Percentiles rank a stretch among this genome's conserved stretches.
Evolutionary conservation across 176 grass and related monocot species (phyloP).

Genomic region (Zea luxurians): DNA sequence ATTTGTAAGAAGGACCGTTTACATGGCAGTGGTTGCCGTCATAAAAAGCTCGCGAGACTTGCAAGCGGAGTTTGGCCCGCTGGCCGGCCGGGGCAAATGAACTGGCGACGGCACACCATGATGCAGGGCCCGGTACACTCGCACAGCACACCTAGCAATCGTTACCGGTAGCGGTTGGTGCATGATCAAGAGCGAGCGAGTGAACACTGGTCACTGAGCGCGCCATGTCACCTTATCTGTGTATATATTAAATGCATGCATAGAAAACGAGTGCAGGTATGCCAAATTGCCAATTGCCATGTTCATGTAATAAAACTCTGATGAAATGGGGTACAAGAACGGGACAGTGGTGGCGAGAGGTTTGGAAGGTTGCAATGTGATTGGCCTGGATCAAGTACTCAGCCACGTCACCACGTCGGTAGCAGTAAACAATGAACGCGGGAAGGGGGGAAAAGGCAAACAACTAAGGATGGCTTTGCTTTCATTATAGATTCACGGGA

Average conservation of each 20-base stretch:
- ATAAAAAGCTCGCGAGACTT: constrained; percentile 17
- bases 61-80: constrained; percentile 2
- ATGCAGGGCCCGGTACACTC: not conserved
- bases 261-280: constrained; percentile 4
- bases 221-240: constrained; percentile 36
- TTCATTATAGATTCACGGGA: not conserved
- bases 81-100: not conserved
- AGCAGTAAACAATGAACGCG: not conserved
- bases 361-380: not conserved
- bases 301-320: no score
- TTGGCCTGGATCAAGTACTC: constrained; percentile 17
- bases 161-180: constrained; percentile 16
- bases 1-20: no score
- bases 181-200: not conserved
- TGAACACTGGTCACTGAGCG: not conserved
- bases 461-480: not conserved
- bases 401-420: no score
- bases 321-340: no score
- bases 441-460: no score
- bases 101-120: no score
- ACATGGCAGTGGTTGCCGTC: no score
- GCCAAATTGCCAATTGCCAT: not conserved
- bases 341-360: no score
- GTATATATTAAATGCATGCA: not conserved
- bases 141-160: not conserved